Conservation (phyloP, 225 moss, liverwort and hornwort species). For the Pseudoscleropodium purum region DNA sequence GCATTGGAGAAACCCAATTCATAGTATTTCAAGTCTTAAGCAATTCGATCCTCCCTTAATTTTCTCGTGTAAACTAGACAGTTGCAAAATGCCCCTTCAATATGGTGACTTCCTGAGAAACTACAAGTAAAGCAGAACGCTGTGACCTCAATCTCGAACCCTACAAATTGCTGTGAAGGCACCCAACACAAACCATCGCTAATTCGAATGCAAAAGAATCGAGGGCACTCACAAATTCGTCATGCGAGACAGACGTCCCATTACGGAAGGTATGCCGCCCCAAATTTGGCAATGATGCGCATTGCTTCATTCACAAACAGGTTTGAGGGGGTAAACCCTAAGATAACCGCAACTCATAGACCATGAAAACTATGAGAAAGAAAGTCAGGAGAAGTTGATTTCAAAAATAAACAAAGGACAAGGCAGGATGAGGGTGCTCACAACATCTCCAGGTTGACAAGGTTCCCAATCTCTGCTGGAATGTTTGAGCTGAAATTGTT, state of each 20-base stretch:
- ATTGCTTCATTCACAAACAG: conserved; percentile 14
- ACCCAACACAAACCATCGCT: background rate
- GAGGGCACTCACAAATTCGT: conserved; percentile 8
- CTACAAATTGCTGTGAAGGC: background rate
- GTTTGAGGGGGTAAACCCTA: background rate
- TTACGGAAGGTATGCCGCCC: conserved; percentile 33
- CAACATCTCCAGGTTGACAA: conserved; percentile 18
- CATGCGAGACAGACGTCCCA: background rate
- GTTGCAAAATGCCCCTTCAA: background rate
- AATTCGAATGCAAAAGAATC: background rate
- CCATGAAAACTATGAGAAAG: background rate
- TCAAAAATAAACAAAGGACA: background rate
- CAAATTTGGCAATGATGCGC: conserved; percentile 10
- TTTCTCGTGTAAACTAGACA: background rate
- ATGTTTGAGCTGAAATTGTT: conserved; percentile 6
- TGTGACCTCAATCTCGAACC: background rate
- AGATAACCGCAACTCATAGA: background rate
- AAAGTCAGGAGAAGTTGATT: background rate
- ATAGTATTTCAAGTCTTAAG: background rate
- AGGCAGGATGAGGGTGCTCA: background rate
- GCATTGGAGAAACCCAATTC: background rate
- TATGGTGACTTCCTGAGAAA: background rate
- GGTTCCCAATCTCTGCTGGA: conserved; percentile 20
- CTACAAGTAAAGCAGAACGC: background rate
- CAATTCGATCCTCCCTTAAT: background rate